Percentiles rank a stretch among this genome's conserved stretches.
These are phyloP conservation scores for Hyaloscypha variabilis DNA, from an alignment of 495 filamentous ascomycete genomes.

Conservation along the genomic window DNA sequence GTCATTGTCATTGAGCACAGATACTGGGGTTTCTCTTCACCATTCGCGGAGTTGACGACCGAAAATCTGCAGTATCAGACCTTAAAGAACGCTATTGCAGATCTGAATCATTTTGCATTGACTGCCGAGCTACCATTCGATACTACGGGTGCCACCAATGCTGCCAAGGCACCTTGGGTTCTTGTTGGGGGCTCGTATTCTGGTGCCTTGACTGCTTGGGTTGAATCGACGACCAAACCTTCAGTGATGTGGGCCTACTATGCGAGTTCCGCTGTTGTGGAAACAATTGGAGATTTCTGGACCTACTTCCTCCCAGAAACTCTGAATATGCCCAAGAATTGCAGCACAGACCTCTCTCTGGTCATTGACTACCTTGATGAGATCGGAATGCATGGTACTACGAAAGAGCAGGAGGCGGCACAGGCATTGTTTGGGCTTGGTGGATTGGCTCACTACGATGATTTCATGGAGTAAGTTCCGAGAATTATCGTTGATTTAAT, in stretches of 20 bases:
- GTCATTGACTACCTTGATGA: conserved; percentile 59
- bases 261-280: conserved; percentile 60
- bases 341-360: conserved; percentile 53
- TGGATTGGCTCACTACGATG: conserved; percentile 54
- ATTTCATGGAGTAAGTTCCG: conserved; percentile 54
- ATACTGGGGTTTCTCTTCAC: conserved; percentile 64
- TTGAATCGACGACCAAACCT: conserved; percentile 51
- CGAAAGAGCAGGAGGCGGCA: conserved; percentile 45
- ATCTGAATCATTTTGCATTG: conserved; percentile 63
- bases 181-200: conserved; percentile 65
- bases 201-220: conserved; percentile 64
- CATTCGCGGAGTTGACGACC: conserved; percentile 53
- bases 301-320: conserved; percentile 64
- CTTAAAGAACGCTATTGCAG: conserved; percentile 60
- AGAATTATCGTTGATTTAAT: background rate
- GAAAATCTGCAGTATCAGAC: conserved; percentile 64
- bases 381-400: conserved; percentile 43
- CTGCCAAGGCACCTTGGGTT: conserved; percentile 62
- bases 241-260: conserved; percentile 70
- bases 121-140: conserved; percentile 60
- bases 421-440: conserved; percentile 60
- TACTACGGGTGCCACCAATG: conserved; percentile 48
- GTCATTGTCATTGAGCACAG: conserved; percentile 59
- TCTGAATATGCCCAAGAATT: conserved; percentile 63
- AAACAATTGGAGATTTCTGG: conserved; percentile 65